Evolutionary conservation across 176 grass and related monocot species (phyloP), one percentile per base, ranked within the genome.

Genomic region (Oryza longistaminata): DNA sequence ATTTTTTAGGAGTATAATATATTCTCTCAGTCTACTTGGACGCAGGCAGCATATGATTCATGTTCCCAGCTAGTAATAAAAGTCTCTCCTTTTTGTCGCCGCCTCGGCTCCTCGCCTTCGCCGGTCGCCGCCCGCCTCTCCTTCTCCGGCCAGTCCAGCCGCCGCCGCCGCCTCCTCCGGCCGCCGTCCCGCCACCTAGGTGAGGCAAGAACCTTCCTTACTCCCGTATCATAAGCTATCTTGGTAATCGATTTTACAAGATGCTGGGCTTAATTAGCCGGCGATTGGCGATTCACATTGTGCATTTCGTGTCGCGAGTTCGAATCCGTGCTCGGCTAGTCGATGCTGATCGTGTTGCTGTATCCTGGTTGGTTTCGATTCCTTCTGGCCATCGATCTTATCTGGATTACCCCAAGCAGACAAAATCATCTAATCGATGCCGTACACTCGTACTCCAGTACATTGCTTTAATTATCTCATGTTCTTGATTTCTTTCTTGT

Each of bases 401-500:
- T 49, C 15, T 62, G 35, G n/a, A 62, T 31, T 29, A 72, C 42
- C 10, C 42, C 10, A 46, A 3, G 1, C n/a, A 61, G 55, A 61
- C 21, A 19, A 55, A 55, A 55, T 19, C 3, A 14, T 49, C 13
- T 49, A 15, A 4, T 49, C 3, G 46, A 49, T 11, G 46, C 42
- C 42, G 42, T 43, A 43, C 42, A 43, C 42, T 43, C 9, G 44
- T 49, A 49, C 10, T 55, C 3, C 16, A 5, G 4, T 55, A 55
- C 52, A 55, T 16, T 29, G 26, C 10, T 71, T 44, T 43, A 45
- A 11, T 21, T 45, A 43, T 43, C 42, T 42, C n/a, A 11, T 26
- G 70, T 73, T 43, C 42, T 79, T 79, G 14, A 62, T 79, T 79
- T 42, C 19, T 35, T 35, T 29, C 17, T 34, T 79, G 14, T 48